These are phyloP conservation scores for Saccharomycopsis fodiens DNA, from an alignment of 805 yeast species.

Conservation along the genomic window DNA sequence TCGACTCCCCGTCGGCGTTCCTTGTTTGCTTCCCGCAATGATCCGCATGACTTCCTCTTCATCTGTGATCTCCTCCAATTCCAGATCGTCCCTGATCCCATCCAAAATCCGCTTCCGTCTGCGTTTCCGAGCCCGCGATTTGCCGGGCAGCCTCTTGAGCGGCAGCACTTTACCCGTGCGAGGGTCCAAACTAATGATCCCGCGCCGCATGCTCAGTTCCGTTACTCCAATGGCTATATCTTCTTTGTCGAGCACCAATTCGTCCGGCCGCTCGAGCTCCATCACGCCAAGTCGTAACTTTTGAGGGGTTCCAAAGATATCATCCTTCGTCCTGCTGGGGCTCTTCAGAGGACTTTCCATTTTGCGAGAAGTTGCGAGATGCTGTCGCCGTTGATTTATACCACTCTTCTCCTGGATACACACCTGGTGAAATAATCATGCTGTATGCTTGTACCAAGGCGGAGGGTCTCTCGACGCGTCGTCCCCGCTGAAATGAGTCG, in stretches of 20 bases:
- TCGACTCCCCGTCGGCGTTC: neutral
- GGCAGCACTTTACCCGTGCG: constrained; percentile 21
- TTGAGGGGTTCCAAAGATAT: constrained; percentile 27
- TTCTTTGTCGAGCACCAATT: constrained; percentile 3
- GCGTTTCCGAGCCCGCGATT: constrained; percentile 42
- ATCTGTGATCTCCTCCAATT: neutral
- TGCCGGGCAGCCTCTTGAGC: constrained; percentile 34
- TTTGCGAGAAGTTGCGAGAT: no score
- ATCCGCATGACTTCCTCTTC: neutral
- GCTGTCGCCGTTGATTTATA: no score
- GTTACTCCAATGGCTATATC: constrained; percentile 23
- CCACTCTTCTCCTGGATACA: no score
- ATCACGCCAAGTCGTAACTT: constrained; percentile 25
- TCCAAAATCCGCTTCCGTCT: constrained; percentile 21
- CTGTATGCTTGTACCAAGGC: no score
- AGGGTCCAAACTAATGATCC: constrained; percentile 23
- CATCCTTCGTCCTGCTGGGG: no score
- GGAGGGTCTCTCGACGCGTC: no score
- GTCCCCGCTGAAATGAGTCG: no score
- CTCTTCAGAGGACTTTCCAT: no score
- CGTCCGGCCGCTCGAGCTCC: constrained; percentile 19
- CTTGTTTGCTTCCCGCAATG: neutral
- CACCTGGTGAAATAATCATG: no score
- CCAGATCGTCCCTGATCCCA: neutral
- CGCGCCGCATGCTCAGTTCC: constrained; percentile 28